Evolutionary conservation across 2,329 filamentous ascomycete genomes (phyloP).

Genomic region (Nemania sp.): DNA sequence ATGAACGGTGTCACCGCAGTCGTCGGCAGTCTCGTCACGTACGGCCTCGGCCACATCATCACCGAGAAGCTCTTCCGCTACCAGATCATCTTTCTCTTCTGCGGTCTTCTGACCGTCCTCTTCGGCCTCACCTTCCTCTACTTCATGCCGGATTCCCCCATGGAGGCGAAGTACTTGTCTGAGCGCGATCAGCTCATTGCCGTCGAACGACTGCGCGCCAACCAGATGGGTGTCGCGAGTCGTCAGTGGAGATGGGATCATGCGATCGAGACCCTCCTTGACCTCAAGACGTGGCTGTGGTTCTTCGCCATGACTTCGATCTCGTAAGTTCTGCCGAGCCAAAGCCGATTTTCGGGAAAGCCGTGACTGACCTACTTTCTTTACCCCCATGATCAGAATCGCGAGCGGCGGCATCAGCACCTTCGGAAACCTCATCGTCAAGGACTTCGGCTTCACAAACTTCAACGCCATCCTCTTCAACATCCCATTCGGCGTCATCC

Average conservation of each 20-base stretch:
- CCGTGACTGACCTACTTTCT: constrained; percentile 9
- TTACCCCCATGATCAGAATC: constrained; percentile 42
- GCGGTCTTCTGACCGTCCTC: constrained; percentile 55
- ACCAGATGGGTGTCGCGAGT: constrained; percentile 75
- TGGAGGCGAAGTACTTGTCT: constrained; percentile 62
- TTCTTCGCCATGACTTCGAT: constrained; percentile 64
- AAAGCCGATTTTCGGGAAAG: not conserved
- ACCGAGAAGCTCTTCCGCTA: constrained; percentile 52
- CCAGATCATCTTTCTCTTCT: constrained; percentile 57
- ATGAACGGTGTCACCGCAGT: constrained; percentile 61
- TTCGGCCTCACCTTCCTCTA: constrained; percentile 56
- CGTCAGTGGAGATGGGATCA: constrained; percentile 73
- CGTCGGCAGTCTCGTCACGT: constrained; percentile 60
- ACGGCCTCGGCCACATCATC: constrained; percentile 54
- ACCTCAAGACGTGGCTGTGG: constrained; percentile 61
- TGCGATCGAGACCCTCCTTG: constrained; percentile 51
- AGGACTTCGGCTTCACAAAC: constrained; percentile 46
- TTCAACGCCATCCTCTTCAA: constrained; percentile 49
- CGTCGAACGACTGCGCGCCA: constrained; percentile 71
- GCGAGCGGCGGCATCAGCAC: constrained; percentile 45
- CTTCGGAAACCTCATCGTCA: constrained; percentile 48
- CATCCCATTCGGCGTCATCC: constrained; percentile 46
- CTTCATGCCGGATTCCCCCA: constrained; percentile 67
- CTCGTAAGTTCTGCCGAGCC: constrained; percentile 63
- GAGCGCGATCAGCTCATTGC: constrained; percentile 70